These are phyloP conservation scores for Phaeosphaeriaceae sp. DNA, from an alignment of 2,329 filamentous ascomycete genomes.

Conservation along the genomic window DNA sequence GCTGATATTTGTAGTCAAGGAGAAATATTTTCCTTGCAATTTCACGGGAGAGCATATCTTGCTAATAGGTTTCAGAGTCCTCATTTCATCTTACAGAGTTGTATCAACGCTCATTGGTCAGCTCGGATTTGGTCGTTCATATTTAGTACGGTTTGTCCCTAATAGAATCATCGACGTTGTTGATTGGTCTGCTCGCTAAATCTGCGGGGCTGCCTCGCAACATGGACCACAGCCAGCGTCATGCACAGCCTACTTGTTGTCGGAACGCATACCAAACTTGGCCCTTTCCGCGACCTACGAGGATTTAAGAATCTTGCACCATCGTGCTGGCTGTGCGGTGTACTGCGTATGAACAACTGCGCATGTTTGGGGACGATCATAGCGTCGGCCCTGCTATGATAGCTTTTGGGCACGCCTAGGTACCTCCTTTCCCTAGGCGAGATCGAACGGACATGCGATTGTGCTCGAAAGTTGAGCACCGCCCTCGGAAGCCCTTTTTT, in stretches of 20 bases:
- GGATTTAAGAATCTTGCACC: background rate
- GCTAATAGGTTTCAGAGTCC: no score
- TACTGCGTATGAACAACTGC: background rate
- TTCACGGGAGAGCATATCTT: no score
- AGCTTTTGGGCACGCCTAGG: background rate
- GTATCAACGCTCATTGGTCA: background rate
- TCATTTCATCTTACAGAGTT: no score
- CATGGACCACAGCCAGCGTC: background rate
- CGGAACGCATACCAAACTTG: background rate
- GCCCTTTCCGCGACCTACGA: background rate
- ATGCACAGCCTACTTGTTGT: background rate
- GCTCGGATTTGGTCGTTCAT: background rate
- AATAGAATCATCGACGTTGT: background rate
- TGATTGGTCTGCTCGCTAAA: background rate
- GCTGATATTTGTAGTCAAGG: background rate
- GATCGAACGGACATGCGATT: no score
- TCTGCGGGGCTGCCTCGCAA: background rate
- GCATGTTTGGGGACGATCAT: background rate
- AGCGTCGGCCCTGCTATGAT: no score
- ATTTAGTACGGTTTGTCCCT: background rate
- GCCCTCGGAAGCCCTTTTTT: no score
- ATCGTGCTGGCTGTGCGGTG: background rate
- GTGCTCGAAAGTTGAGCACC: no score
- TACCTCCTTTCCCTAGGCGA: no score
- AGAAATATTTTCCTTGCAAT: no score